Evolutionary conservation across 305 asterid species (phyloP).

Genomic region (Fraxinus angustifolia): DNA sequence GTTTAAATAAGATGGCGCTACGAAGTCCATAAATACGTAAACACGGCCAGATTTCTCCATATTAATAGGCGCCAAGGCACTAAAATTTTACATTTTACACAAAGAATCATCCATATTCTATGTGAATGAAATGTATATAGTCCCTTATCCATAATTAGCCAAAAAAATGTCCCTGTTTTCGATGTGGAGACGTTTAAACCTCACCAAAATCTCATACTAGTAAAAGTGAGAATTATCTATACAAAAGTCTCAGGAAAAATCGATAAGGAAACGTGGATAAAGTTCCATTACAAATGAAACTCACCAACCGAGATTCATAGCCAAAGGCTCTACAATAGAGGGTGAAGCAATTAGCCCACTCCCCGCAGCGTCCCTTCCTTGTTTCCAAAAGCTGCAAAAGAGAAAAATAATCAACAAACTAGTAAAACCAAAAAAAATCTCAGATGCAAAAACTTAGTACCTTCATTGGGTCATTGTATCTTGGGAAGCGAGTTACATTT

Average conservation of each 20-base stretch:
- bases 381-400: conserved; percentile 81
- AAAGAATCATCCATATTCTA: background rate
- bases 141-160: background rate
- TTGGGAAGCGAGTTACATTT: conserved; percentile 80
- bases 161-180: background rate
- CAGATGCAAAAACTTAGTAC: conserved; percentile 35
- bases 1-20: background rate
- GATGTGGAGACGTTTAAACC: background rate
- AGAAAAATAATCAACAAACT: conserved; percentile 23
- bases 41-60: background rate
- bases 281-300: conserved; percentile 25
- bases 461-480: conserved; percentile 92
- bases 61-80: background rate
- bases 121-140: background rate
- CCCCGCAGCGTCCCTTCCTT: conserved; percentile 94
- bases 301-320: conserved; percentile 84
- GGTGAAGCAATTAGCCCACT: conserved; percentile 99
- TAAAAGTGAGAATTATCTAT: background rate
- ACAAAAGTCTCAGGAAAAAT: background rate
- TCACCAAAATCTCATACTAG: background rate
- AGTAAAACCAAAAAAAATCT: conserved; percentile 19
- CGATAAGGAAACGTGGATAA: background rate
- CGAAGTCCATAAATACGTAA: background rate
- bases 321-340: conserved; percentile 92
- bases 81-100: background rate